Conservation (phyloP, 2,329 filamentous ascomycete genomes). For the Ophidiomyces ophidiicola region DNA sequence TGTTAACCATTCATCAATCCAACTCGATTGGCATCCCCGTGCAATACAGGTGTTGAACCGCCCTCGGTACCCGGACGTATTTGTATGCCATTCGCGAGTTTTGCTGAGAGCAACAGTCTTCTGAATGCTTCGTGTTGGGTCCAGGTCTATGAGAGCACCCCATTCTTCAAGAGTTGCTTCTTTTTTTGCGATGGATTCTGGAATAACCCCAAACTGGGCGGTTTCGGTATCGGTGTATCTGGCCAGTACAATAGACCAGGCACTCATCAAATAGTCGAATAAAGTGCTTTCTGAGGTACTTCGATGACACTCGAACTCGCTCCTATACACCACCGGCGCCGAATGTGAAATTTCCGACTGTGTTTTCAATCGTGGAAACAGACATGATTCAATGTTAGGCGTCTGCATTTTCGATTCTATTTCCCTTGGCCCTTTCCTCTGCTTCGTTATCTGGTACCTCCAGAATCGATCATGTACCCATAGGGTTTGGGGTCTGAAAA, state of each 20-base stretch:
- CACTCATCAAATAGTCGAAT: not conserved
- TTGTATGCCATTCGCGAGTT: not conserved
- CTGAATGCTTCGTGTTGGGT: not conserved
- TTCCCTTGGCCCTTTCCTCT: not conserved
- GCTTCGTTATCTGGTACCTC: not conserved
- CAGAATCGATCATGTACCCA: not conserved
- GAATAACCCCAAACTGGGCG: not conserved
- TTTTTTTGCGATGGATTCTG: not conserved
- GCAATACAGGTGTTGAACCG: constrained; percentile 8
- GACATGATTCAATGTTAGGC: not conserved
- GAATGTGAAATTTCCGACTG: not conserved
- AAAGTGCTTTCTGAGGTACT: not conserved
- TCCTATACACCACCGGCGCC: not conserved
- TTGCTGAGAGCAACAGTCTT: not conserved
- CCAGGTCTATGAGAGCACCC: not conserved
- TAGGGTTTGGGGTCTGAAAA: too few relatives aligned
- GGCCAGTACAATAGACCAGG: constrained; percentile 9
- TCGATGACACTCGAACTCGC: not conserved
- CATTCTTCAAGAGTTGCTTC: constrained; percentile 3
- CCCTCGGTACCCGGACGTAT: constrained; percentile 1
- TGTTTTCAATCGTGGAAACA: not conserved
- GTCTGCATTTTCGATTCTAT: not conserved
- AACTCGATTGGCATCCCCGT: not conserved
- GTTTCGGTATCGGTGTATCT: constrained; percentile 1
- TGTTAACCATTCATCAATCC: constrained; percentile 1